phyloP scores from a whole-genome alignment of 306 rosid genomes.

The Glycine soja region DNA sequence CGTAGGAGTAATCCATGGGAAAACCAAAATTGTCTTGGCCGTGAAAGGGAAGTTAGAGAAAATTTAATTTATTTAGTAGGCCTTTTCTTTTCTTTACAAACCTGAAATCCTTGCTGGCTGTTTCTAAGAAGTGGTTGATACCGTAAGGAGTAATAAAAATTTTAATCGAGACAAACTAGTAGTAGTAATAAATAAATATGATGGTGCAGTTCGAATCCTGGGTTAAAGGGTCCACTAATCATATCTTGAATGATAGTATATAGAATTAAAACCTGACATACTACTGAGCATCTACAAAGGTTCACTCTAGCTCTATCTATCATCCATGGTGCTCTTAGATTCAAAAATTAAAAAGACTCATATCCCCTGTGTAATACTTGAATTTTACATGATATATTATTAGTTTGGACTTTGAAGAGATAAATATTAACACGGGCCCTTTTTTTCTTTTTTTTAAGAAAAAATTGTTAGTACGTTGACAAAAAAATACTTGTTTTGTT shows the following conservation, averaged over 20 bases:
- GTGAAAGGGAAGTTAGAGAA: constrained; percentile 48
- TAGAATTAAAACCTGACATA: neutral
- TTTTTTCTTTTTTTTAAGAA: neutral
- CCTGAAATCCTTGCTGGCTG: neutral
- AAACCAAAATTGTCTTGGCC: constrained; percentile 40
- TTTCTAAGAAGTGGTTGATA: constrained; percentile 9
- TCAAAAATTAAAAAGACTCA: too few relatives aligned
- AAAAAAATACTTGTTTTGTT: neutral
- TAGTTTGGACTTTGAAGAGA: neutral
- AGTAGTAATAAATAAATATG: neutral
- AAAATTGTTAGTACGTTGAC: neutral
- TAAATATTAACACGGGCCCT: neutral
- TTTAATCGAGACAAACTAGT: neutral
- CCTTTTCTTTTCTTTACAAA: neutral
- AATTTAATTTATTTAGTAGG: neutral
- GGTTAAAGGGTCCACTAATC: constrained; percentile 36
- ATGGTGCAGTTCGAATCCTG: constrained; percentile 9
- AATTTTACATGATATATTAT: neutral
- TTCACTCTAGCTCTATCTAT: neutral
- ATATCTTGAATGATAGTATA: constrained; percentile 6
- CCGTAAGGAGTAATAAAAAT: neutral
- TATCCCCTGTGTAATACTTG: neutral
- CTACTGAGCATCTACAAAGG: constrained; percentile 1
- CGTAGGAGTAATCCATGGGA: constrained; percentile 42
- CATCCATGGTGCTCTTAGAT: neutral